Conservation (phyloP, 1,284 basidiomycete species). For the Ustilago nuda region DNA sequence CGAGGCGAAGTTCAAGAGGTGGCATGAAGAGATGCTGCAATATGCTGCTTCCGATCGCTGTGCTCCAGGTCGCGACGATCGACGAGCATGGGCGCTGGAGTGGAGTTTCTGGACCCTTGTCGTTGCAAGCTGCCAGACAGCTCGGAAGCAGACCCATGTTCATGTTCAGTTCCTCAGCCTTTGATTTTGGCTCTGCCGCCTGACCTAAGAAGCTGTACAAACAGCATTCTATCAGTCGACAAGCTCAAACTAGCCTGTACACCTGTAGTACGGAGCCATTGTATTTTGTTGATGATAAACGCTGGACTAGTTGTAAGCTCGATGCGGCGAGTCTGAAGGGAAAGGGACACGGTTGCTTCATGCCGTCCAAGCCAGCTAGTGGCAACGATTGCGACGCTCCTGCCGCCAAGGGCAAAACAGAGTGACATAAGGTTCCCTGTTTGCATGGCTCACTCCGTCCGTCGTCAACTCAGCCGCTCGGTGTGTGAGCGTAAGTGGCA, state of each 20-base stretch:
- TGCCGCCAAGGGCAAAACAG: not conserved
- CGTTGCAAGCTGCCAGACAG: not conserved
- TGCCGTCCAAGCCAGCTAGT: not conserved
- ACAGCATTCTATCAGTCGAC: not conserved
- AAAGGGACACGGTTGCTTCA: not conserved
- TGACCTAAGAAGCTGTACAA: not conserved
- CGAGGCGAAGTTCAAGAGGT: not conserved
- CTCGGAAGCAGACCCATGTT: slow-evolving; percentile 9
- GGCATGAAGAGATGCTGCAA: not conserved
- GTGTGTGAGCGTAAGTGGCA: too few species aligned
- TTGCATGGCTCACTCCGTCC: not conserved
- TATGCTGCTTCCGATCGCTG: slow-evolving; percentile 24
- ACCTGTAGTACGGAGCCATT: not conserved
- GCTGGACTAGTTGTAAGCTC: not conserved
- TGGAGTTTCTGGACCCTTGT: slow-evolving; percentile 10
- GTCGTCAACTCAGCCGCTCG: too few species aligned
- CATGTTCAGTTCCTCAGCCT: not conserved
- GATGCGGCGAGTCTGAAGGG: not conserved
- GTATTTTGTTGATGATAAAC: not conserved
- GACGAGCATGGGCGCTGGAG: not conserved
- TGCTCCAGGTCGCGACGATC: slow-evolving; percentile 25
- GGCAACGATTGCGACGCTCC: not conserved
- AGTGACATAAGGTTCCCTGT: not conserved
- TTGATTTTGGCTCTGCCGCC: not conserved
- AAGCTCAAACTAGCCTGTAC: not conserved